Base-by-base conservation (phyloP, 2,329 filamentous ascomycete genomes). In the Pseudocercospora eumusae region DNA sequence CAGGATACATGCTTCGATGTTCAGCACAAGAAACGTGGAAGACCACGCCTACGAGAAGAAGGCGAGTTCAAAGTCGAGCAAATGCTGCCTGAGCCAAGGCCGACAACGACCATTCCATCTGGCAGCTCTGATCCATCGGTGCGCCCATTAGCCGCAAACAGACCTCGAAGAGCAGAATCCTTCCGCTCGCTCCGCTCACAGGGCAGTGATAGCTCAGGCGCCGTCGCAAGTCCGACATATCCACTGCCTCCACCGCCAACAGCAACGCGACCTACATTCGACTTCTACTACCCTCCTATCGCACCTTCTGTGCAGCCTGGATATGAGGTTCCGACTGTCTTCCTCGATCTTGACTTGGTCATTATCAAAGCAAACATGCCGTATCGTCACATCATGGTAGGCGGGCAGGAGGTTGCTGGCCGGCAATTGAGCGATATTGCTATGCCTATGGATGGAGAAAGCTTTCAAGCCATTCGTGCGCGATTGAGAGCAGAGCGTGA, bases 1-100 rank as follows among this genome's bases (percentile, higher is more conserved):
- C 82, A 93, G 80, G 89, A 92, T 61, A 83, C 87, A 7, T 95
- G 91, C 73, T 82, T 91, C 69, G 91, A 95, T 75, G 90, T 95
- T 33, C 88, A 92, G 72, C 91, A 95, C 76, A 95, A 93, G 76
- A 95, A 93, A 75, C 82, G 91, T 69, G 91, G 91, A 45, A 84
- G 91, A 54, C 91, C 91, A 63, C 84, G 91, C 66, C 79, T 95
- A 68, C 85, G 90, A 69, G 90, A 93, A 72, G 88, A 91, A 63
- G 61, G 66, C 36, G 67, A 71, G 13, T 68, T 70, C 61, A 69
- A 65, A 50, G 57, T 66, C 15, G 68, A 71, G 49, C 66, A 65
- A 21, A 60, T 64, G 60, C 21, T 62, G 10, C 57, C 64, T 8
- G 64, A 68, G 27, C 45, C 56, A 15, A 59, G 52, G 5, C 50